These are phyloP conservation scores for Fusarium sp. DNA, from an alignment of 2,329 filamentous ascomycete species.

Conservation along the genomic window DNA sequence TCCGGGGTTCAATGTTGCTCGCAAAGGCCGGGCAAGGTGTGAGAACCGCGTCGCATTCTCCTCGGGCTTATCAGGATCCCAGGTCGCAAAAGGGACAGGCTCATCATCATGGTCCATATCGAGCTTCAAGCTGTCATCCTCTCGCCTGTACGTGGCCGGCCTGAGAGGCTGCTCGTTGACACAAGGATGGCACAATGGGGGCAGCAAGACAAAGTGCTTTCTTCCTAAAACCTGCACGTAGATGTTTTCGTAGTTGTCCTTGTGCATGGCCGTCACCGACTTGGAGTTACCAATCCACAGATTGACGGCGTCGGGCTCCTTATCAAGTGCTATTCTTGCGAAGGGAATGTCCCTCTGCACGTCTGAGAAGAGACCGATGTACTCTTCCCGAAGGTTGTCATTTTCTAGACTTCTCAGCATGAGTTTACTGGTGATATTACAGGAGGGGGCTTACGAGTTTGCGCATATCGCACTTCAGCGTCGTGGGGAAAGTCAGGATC, in stretches of 20 bases:
- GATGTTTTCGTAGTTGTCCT: conserved; percentile 86
- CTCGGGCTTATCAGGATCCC: conserved; percentile 73
- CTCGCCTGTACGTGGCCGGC: conserved; percentile 67
- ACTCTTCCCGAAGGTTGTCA: conserved; percentile 81
- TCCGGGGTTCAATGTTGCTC: conserved; percentile 74
- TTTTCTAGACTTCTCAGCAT: conserved; percentile 65
- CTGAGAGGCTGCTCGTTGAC: conserved; percentile 69
- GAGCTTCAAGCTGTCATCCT: conserved; percentile 43
- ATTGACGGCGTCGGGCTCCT: conserved; percentile 77
- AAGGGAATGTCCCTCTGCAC: conserved; percentile 74
- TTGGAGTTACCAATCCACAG: conserved; percentile 81
- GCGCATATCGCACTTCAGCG: conserved; percentile 72
- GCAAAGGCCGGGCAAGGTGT: conserved; percentile 64
- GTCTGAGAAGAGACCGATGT: conserved; percentile 67
- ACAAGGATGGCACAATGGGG: conserved; percentile 74
- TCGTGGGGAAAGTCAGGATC: conserved; percentile 43
- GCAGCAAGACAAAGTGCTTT: conserved; percentile 79
- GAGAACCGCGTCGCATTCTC: conserved; percentile 66
- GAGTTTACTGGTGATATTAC: not conserved
- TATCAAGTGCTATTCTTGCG: conserved; percentile 74
- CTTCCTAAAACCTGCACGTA: conserved; percentile 78
- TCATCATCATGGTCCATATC: conserved; percentile 48
- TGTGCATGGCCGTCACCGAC: conserved; percentile 77
- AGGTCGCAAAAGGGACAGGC: conserved; percentile 72
- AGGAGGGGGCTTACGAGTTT: conserved; percentile 66